These are phyloP conservation scores for Phallus indusiatus DNA, from an alignment of 768 basidiomycete species.

Conservation along the genomic window DNA sequence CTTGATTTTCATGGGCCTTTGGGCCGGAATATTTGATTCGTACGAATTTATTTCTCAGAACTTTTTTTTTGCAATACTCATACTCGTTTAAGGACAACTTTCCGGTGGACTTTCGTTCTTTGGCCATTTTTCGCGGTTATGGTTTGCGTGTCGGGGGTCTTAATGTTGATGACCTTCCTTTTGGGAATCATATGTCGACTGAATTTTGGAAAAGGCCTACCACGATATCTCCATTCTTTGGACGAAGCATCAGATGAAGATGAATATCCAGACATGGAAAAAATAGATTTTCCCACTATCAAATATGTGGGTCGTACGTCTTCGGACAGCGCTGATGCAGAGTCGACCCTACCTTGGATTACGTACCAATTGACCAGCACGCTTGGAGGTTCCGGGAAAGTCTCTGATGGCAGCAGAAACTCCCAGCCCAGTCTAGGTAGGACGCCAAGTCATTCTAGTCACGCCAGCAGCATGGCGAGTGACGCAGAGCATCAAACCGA, in stretches of 20 bases:
- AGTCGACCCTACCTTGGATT: constrained; percentile 32
- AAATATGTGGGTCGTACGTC: constrained; percentile 14
- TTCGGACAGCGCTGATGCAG: constrained; percentile 16
- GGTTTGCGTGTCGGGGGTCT: constrained; percentile 44
- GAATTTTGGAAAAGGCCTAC: constrained; percentile 72
- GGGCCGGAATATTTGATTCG: constrained; percentile 66
- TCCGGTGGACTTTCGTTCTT: constrained; percentile 65
- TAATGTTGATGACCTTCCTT: constrained; percentile 45
- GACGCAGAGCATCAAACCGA: constrained; percentile 1
- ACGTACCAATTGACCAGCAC: constrained; percentile 26
- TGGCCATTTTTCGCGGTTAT: constrained; percentile 71
- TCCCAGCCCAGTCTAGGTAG: not conserved
- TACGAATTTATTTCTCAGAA: not conserved
- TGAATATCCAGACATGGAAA: constrained; percentile 26
- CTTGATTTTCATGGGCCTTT: constrained; percentile 53
- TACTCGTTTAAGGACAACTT: constrained; percentile 30
- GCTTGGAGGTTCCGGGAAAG: not conserved
- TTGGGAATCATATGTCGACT: constrained; percentile 58
- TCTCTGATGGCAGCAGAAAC: not conserved
- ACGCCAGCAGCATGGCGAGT: constrained; percentile 8
- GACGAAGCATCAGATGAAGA: constrained; percentile 41
- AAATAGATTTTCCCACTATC: constrained; percentile 46
- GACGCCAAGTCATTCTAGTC: constrained; percentile 1
- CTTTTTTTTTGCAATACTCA: not conserved
- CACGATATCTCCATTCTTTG: constrained; percentile 42